These are phyloP conservation scores for Lachnellula willkommii DNA, from an alignment of 2,329 filamentous ascomycete species.

Conservation along the genomic window DNA sequence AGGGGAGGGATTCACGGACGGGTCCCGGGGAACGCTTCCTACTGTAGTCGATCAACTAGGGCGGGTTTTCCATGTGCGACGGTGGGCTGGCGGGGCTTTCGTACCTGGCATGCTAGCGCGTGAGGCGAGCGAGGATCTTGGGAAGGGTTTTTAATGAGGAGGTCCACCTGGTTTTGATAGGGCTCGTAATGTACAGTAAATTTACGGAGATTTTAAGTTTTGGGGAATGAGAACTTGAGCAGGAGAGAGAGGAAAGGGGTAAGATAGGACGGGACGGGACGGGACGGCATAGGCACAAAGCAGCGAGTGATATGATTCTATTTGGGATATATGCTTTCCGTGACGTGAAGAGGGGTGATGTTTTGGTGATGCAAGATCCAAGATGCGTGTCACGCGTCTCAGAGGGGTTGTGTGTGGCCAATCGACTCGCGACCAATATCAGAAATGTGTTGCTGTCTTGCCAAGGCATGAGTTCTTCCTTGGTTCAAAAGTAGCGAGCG, in stretches of 20 bases:
- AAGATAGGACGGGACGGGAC: neutral
- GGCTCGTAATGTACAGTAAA: no score
- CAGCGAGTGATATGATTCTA: neutral
- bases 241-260: neutral
- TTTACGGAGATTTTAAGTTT: neutral
- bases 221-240: neutral
- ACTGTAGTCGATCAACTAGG: slow-evolving; percentile 4
- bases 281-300: neutral
- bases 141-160: slow-evolving; percentile 7
- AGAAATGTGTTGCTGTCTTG: slow-evolving; percentile 1
- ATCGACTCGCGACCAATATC: slow-evolving; percentile 22
- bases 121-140: slow-evolving; percentile 7
- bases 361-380: neutral
- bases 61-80: slow-evolving; percentile 8
- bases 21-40: slow-evolving; percentile 22
- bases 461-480: neutral
- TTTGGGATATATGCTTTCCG: neutral
- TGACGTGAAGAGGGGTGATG: neutral
- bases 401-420: slow-evolving; percentile 9
- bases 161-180: neutral
- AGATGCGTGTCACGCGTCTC: slow-evolving; percentile 16
- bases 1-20: slow-evolving; percentile 9
- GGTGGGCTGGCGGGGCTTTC: slow-evolving; percentile 5
- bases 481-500: slow-evolving; percentile 10
- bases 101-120: slow-evolving; percentile 18